phyloP scores from a whole-genome alignment of 495 filamentous ascomycete genomes.

The Penicillium salamii region DNA sequence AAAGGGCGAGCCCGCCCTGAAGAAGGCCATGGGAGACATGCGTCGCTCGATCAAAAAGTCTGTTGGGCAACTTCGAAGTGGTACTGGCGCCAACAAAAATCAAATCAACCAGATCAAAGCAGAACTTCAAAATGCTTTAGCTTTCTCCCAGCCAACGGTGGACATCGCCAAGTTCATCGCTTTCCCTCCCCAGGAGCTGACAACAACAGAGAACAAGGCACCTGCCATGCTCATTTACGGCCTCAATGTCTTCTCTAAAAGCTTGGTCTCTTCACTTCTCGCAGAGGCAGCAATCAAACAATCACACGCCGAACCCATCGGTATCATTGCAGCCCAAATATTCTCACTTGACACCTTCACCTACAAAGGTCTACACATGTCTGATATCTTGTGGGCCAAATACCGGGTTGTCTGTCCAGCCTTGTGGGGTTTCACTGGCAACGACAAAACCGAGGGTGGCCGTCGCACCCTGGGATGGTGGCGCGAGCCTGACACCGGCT shows the following conservation, averaged over 20 bases:
- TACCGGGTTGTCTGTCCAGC: slow-evolving; percentile 77
- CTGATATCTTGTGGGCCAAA: slow-evolving; percentile 88
- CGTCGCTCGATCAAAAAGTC: slow-evolving; percentile 67
- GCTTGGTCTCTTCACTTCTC: slow-evolving; percentile 69
- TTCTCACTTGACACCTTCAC: slow-evolving; percentile 66
- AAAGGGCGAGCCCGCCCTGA: slow-evolving; percentile 55
- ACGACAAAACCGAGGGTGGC: slow-evolving; percentile 69
- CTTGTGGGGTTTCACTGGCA: slow-evolving; percentile 79
- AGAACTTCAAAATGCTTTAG: slow-evolving; percentile 43
- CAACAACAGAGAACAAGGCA: slow-evolving; percentile 52
- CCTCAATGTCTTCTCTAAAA: slow-evolving; percentile 80
- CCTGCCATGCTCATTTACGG: slow-evolving; percentile 77
- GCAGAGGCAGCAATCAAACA: slow-evolving; percentile 68
- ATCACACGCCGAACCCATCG: slow-evolving; percentile 76
- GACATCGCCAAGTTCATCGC: slow-evolving; percentile 68
- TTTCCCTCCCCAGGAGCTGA: slow-evolving; percentile 51
- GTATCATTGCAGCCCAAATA: slow-evolving; percentile 68
- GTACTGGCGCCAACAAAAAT: slow-evolving; percentile 56
- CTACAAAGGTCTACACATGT: slow-evolving; percentile 68
- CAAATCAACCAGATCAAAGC: slow-evolving; percentile 36
- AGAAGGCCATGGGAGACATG: slow-evolving; percentile 69
- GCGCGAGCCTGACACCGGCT: slow-evolving; percentile 49
- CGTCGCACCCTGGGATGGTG: slow-evolving; percentile 71
- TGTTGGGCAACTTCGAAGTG: slow-evolving; percentile 70
- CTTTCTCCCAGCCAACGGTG: slow-evolving; percentile 52